Evolutionary conservation across 805 yeast genomes (phyloP).

Genomic region (Tetrapisispora phaffii): DNA sequence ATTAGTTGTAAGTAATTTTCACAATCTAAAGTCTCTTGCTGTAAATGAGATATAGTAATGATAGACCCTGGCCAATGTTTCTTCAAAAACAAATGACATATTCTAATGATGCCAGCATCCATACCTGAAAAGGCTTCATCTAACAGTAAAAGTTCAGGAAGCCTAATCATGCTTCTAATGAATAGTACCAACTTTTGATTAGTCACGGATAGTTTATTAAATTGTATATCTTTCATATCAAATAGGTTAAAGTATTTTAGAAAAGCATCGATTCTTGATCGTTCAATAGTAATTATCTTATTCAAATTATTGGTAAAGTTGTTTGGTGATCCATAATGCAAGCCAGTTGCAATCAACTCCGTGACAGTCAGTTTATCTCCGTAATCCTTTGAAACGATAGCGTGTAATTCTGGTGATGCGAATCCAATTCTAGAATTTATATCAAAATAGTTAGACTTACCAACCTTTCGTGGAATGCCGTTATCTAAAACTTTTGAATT

Average conservation of each 20-base stretch:
- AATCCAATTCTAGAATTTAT: slow-evolving; percentile 74
- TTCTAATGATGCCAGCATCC: slow-evolving; percentile 55
- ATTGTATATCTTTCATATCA: slow-evolving; percentile 30
- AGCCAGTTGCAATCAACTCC: slow-evolving; percentile 64
- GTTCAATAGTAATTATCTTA: slow-evolving; percentile 31
- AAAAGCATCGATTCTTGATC: slow-evolving; percentile 35
- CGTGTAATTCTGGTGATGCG: slow-evolving; percentile 86
- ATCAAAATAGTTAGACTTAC: slow-evolving; percentile 64
- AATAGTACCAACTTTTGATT: slow-evolving; percentile 73
- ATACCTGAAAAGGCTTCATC: slow-evolving; percentile 93
- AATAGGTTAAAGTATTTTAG: slow-evolving; percentile 38
- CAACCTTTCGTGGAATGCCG: slow-evolving; percentile 53
- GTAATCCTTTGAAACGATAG: slow-evolving; percentile 53
- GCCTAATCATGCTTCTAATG: slow-evolving; percentile 64
- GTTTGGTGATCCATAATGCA: slow-evolving; percentile 44
- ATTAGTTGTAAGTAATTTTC: slow-evolving; percentile 35
- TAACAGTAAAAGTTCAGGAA: slow-evolving; percentile 67
- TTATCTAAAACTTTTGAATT: slow-evolving; percentile 60
- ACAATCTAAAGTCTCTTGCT: slow-evolving; percentile 66
- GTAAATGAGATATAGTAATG: slow-evolving; percentile 71
- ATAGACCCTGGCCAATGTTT: slow-evolving; percentile 57
- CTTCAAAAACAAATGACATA: slow-evolving; percentile 41
- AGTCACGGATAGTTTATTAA: slow-evolving; percentile 51
- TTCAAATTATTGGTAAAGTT: slow-evolving; percentile 43
- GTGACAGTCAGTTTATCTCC: slow-evolving; percentile 36